phyloP scores from a whole-genome alignment of 306 rosid species.

The Malus orientalis region DNA sequence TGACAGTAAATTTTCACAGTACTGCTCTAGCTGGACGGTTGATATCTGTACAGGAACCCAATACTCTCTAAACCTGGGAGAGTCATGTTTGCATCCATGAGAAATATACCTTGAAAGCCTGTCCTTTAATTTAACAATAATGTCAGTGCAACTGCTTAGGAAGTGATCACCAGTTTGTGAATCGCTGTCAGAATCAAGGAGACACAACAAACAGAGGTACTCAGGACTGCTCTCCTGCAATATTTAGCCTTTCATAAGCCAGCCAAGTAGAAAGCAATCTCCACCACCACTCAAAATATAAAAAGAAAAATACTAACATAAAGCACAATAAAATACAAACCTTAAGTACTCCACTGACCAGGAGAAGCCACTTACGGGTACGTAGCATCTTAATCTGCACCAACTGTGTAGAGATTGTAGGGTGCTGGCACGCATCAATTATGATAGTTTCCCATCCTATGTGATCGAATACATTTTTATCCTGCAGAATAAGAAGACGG shows the following conservation, averaged over 20 bases:
- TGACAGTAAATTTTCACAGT: conserved; percentile 63
- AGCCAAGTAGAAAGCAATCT: neutral
- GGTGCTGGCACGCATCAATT: conserved; percentile 48
- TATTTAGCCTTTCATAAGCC: conserved; percentile 27
- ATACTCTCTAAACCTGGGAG: conserved; percentile 64
- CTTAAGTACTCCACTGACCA: conserved; percentile 41
- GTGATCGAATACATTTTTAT: conserved; percentile 32
- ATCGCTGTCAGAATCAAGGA: conserved; percentile 30
- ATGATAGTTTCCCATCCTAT: conserved; percentile 53
- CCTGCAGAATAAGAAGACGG: conserved; percentile 29
- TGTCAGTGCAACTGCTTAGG: conserved; percentile 26
- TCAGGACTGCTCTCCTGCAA: conserved; percentile 51
- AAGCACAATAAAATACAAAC: conserved; percentile 32
- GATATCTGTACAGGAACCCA: conserved; percentile 86
- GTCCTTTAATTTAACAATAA: conserved; percentile 46
- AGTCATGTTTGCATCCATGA: conserved; percentile 38
- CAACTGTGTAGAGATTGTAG: conserved; percentile 28
- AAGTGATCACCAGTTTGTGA: conserved; percentile 19
- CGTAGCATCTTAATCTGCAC: conserved; percentile 32
- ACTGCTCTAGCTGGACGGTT: conserved; percentile 79
- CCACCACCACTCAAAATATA: neutral
- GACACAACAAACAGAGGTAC: conserved; percentile 35
- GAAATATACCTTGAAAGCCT: conserved; percentile 43
- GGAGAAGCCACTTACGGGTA: conserved; percentile 44
- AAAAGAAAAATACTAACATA: neutral